These are phyloP conservation scores for Ceriops tagal DNA, from an alignment of 345 rosid genomes.

Conservation along the genomic window DNA sequence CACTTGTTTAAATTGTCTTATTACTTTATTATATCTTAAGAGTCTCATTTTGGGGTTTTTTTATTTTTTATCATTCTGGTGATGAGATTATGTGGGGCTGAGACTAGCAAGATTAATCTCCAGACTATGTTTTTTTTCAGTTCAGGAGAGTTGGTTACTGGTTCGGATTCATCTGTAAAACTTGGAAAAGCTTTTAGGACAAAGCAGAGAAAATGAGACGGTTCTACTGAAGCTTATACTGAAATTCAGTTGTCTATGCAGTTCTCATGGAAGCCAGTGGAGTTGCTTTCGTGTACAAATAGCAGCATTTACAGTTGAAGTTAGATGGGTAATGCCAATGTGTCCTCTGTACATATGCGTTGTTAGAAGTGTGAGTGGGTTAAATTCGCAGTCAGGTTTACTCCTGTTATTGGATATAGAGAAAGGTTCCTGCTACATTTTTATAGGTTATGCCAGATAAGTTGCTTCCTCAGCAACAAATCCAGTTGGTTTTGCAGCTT, in stretches of 20 bases:
- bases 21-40: background rate
- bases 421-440: background rate
- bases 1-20: background rate
- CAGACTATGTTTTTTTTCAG: constrained; percentile 29
- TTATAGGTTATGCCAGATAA: constrained; percentile 3
- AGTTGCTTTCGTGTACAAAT: constrained; percentile 10
- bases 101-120: too few relatives aligned
- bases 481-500: background rate
- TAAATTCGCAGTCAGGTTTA: constrained; percentile 23
- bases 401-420: background rate
- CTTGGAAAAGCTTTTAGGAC: constrained; percentile 30
- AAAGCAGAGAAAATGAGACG: constrained; percentile 10
- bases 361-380: constrained; percentile 13
- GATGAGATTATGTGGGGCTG: background rate
- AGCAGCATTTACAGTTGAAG: constrained; percentile 6
- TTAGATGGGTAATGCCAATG: constrained; percentile 21
- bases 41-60: too few relatives aligned
- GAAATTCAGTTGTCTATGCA: background rate
- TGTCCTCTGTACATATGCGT: constrained; percentile 23
- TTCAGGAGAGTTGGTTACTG: constrained; percentile 44
- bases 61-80: background rate
- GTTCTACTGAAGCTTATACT: background rate
- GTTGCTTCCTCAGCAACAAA: constrained; percentile 33
- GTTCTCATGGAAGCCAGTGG: constrained; percentile 13
- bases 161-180: constrained; percentile 36